Evolutionary conservation across 805 yeast species (phyloP).

Genomic region (Schizosaccharomyces lindneri): DNA sequence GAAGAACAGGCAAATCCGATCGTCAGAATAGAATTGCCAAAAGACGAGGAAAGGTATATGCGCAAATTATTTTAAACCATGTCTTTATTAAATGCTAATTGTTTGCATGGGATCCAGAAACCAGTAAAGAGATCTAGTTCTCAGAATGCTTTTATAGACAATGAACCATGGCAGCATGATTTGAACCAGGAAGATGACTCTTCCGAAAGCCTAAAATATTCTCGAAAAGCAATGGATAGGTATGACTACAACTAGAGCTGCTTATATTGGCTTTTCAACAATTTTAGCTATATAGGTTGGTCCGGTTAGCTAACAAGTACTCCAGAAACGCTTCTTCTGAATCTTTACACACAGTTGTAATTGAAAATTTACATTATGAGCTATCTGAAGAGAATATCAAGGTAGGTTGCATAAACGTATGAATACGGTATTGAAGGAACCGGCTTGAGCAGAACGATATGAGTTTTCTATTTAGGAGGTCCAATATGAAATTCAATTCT

Average conservation of each 20-base stretch:
- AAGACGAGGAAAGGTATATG: neutral
- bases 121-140: neutral
- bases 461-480: no score
- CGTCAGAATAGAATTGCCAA: neutral
- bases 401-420: neutral
- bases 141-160: neutral
- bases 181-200: neutral
- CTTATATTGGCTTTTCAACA: neutral
- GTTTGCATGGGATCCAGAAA: neutral
- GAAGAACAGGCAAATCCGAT: no score
- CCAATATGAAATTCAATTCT: no score
- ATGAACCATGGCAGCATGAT: neutral
- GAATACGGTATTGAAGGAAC: no score
- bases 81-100: no score
- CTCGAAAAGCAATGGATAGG: neutral
- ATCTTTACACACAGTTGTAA: neutral
- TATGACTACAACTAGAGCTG: neutral
- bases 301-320: neutral
- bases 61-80: neutral
- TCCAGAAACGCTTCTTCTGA: neutral
- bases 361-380: neutral
- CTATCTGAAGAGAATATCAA: neutral
- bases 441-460: no score
- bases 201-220: neutral
- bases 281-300: neutral